Evolutionary conservation across 2,329 filamentous ascomycete genomes (phyloP).

Genomic region (Penicillium crustosum): DNA sequence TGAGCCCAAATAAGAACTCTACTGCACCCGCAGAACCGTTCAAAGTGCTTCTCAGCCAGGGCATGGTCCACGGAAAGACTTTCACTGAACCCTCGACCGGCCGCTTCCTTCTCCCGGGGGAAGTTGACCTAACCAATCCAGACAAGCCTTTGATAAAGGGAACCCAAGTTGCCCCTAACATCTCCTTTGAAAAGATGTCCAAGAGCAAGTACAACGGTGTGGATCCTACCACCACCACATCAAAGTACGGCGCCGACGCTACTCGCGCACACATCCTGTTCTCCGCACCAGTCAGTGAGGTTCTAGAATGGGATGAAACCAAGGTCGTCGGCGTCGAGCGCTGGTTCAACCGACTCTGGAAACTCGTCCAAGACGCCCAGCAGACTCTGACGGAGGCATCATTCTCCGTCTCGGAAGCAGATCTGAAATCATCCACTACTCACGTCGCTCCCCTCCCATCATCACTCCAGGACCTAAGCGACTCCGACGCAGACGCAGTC

Average conservation of each 20-base stretch:
- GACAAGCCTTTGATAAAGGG: constrained; percentile 61
- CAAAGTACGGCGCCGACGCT: constrained; percentile 76
- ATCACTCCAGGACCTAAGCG: constrained; percentile 33
- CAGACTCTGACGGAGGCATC: constrained; percentile 25
- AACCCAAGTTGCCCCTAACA: constrained; percentile 58
- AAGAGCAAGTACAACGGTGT: constrained; percentile 94
- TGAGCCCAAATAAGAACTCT: constrained; percentile 37
- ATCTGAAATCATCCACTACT: constrained; percentile 18
- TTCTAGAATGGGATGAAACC: constrained; percentile 82
- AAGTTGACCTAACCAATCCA: constrained; percentile 64
- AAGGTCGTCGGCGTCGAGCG: constrained; percentile 80
- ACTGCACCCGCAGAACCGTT: constrained; percentile 68
- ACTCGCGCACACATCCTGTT: constrained; percentile 86
- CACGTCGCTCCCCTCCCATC: constrained; percentile 30
- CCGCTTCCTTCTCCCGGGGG: constrained; percentile 72
- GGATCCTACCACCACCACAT: constrained; percentile 71
- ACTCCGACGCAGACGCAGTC: constrained; percentile 54
- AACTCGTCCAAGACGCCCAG: constrained; percentile 50
- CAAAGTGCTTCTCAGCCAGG: constrained; percentile 77
- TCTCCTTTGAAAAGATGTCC: constrained; percentile 88
- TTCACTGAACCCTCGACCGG: constrained; percentile 73
- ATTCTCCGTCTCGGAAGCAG: constrained; percentile 23
- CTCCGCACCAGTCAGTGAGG: constrained; percentile 78
- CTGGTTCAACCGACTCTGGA: constrained; percentile 71
- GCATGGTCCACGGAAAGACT: constrained; percentile 90